Base-by-base conservation (phyloP, 2,329 filamentous ascomycete species). In the Simplicillium aogashimaense region DNA sequence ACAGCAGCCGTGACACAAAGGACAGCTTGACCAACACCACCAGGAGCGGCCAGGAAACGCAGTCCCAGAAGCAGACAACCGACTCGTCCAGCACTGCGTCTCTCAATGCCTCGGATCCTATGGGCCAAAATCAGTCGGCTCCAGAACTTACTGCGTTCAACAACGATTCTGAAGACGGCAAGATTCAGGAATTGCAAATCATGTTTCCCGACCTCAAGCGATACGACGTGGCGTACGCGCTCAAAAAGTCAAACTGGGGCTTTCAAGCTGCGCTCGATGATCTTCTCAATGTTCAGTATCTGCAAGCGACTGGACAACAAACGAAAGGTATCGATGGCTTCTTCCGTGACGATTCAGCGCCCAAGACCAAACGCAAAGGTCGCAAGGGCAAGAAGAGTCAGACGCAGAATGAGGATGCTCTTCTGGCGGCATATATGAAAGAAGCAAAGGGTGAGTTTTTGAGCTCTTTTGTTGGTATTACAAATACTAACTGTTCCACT, bases 241-340 rank as follows among this genome's bases (percentile, higher is more conserved):
- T 95, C 38, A 76, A 75, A 47, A 85, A 86, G 52, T 76, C 70
- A 25, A 69, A 74, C 10, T 76, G 81, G 1, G 76, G 86, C 47
- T 74, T 85, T 31, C 75, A 80, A 43, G 68, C 70, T 12, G 78
- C 86, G 2, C 79, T 94, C 45, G 87, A 95, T 50, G 79, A 87
- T 43, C 66, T 97, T 11, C 71, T 95, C 28, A 94, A 84, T 48
- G 70, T 86, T 12, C 78, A 84, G 15, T 87, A 82, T 53, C 78
- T 95, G 4, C 78, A 86, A 43, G 77, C 87, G 42, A 72, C 69
- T 1, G 74, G 74, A 1, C 67, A 76, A 40, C 66, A 73, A 2
- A 65, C 70, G 2, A 90, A 84, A 54, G 86, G 88, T 0, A 68
- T 95, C n/a, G 87, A 95, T 43, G 87, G 76, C 0, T 95, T 95